Base-by-base conservation (phyloP, 768 basidiomycete genomes). In the Dioszegia aurantiaca region DNA sequence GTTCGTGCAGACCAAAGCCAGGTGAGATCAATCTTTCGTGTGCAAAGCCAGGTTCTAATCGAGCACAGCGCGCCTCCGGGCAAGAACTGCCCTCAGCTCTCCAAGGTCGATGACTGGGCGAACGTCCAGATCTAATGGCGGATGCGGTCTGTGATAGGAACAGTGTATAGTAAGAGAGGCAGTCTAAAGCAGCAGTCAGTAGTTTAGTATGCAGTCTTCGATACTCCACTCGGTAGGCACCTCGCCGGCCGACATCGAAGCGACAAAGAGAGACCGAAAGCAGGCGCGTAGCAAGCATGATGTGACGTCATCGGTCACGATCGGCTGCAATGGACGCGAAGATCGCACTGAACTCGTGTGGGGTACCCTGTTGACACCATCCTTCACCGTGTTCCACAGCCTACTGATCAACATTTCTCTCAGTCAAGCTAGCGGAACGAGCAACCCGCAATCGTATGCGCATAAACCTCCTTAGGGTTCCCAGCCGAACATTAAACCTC, bases 1-100 rank as follows among this genome's bases (percentile, higher is more conserved):
- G 1, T 89, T 88, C 64, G 85, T 90, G 4, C 80, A 87, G 78
- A 89, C 87, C 16, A 79, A 82, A 67, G 83, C 82, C 62, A 76
- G 74, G 33, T 72, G 58, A 58, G 70, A 65, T 6, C 24, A 8
- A 41, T 24, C 23, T 6, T 30, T 5, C 8, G 12, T 12, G 12
- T 21, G 31, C 27, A 17, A 12, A 19, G 1, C 11, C 24, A 21
- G 28, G 19, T 27, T 54, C 56, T 60, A 24, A 62, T 21, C 21
- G 6, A 6, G 33, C 11, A 1, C 43, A 75, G 73, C 52, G 63
- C 63, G 36, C 78, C 80, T 1, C 82, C 84, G 0, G 77, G 79
- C 10, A 64, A 77, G 4, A 83, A 83, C 0, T 82, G 81, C 74
- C 85, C 85, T 0, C 72, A 70, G 42, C 63, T 81, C n/a, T 82